Evolutionary conservation across 805 yeast genomes (phyloP), one percentile per base, ranked within the genome.

Genomic region (Candida pseudoglaebosa): DNA sequence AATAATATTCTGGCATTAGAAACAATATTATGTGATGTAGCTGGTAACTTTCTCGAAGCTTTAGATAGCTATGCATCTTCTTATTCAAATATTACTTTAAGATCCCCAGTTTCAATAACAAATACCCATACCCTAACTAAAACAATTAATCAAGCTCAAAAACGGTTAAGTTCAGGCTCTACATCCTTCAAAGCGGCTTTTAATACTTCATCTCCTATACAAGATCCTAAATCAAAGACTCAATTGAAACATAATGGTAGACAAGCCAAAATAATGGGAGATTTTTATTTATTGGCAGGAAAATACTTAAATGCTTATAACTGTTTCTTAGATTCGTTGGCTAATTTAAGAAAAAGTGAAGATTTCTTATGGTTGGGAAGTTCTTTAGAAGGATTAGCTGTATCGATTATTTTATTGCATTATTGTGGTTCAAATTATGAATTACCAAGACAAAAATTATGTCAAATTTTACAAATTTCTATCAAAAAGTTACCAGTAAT

Each of bases 341-440:
- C 65, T 2, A 62, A 73, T 17, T 61, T 88, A 38, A 78, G 77
- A 43, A 68, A 75, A 9, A 68, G 81, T 2, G 78, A 78, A 36
- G 99, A 93, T 56, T 75, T 76, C 50, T 63, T 93, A 6, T 93
- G 98, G 98, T 69, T 87, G 10, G 98, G 83, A 0, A 82, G 91
- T 20, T 79, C 96, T 0, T 56, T 91, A n/a, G 96, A 89, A 49
- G 87, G 90, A 0, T 63, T 89, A 8, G 84, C 83, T 0, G 78
- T 86, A 1, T 76, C 85, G 42, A 57, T 83, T 29, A 57, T 83
- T 4, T 57, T 89, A 38, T 64, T 86, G 35, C 70, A 82, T 9
- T 79, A 69, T 48, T 56, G 82, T 12, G 78, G 73, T 19, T 62
- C 70, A 2, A 73, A 80, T 0, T 73, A 71, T 41, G 78, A 70